Evolutionary conservation across 306 rosid genomes (phyloP).

Genomic region (Psophocarpus tetragonolobus): DNA sequence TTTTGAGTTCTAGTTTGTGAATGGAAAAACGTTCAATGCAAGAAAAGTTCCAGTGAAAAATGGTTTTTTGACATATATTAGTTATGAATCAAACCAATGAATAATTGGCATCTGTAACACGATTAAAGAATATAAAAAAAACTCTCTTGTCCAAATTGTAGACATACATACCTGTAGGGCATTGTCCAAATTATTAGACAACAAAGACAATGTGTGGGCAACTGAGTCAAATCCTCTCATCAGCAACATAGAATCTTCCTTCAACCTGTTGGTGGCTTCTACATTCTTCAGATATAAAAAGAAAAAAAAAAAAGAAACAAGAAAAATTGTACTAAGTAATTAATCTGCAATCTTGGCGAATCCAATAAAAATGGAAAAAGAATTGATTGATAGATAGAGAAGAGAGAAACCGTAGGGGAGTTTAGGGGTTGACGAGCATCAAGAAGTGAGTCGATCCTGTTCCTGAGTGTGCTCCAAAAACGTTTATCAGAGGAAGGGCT

Average conservation of each 20-base stretch:
- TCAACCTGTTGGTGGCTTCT: constrained; percentile 40
- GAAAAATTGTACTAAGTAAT: background rate
- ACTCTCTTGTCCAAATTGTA: background rate
- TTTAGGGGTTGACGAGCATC: constrained; percentile 37
- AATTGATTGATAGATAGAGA: background rate
- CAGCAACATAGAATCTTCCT: constrained; percentile 73
- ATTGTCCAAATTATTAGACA: constrained; percentile 73
- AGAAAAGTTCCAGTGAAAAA: too few relatives aligned
- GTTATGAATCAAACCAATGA: too few relatives aligned
- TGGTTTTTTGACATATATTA: too few relatives aligned
- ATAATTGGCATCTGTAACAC: background rate
- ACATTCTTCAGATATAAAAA: constrained; percentile 38
- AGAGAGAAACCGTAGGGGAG: constrained; percentile 36
- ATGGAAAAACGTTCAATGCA: too few relatives aligned
- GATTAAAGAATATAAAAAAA: background rate
- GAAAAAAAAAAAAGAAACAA: background rate
- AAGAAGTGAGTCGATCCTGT: constrained; percentile 53
- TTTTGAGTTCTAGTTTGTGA: background rate
- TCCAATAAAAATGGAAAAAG: background rate
- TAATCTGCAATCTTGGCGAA: background rate
- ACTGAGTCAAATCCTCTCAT: constrained; percentile 89
- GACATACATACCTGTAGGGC: constrained; percentile 69
- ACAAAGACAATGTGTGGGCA: constrained; percentile 69
- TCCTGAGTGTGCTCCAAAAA: constrained; percentile 72
- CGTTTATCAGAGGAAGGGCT: constrained; percentile 81